A percentile compares a stretch with the other conserved stretches of the same genome.
These are phyloP conservation scores for Lepidium didymum DNA, from an alignment of 345 rosid genomes.

Conservation along the genomic window DNA sequence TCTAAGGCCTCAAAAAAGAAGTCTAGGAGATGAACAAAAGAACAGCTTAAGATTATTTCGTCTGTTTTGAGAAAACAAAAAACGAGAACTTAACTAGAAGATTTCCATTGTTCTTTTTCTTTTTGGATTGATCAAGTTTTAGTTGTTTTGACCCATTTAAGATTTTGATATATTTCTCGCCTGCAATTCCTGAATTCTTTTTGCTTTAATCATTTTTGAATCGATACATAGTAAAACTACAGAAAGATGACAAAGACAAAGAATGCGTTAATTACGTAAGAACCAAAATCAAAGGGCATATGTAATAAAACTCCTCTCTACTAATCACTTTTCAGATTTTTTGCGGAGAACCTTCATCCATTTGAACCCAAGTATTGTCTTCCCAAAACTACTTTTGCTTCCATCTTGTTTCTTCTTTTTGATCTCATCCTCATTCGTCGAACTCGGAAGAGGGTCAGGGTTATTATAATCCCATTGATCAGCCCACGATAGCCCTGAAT, in stretches of 20 bases:
- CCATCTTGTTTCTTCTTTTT: constrained; percentile 4
- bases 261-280: not conserved
- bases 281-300: not conserved
- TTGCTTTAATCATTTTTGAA: not conserved
- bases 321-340: constrained; percentile 20
- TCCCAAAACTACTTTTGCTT: constrained; percentile 14
- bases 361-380: constrained; percentile 16
- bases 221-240: not conserved
- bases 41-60: not conserved
- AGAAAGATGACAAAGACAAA: not conserved
- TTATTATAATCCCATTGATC: constrained; percentile 29
- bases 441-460: constrained; percentile 25
- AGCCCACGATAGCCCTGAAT: constrained; percentile 26
- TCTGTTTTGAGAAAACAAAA: not conserved
- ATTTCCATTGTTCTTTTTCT: not conserved
- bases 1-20: constrained; percentile 85
- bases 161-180: constrained; percentile 7
- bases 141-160: not conserved
- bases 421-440: not conserved
- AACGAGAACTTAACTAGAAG: not conserved
- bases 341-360: constrained; percentile 30
- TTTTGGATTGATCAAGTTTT: constrained; percentile 16
- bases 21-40: constrained; percentile 52
- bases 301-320: not conserved
- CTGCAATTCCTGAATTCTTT: not conserved